phyloP scores from a whole-genome alignment of 2,329 filamentous ascomycete genomes.

The Phaeoacremonium minimum region DNA sequence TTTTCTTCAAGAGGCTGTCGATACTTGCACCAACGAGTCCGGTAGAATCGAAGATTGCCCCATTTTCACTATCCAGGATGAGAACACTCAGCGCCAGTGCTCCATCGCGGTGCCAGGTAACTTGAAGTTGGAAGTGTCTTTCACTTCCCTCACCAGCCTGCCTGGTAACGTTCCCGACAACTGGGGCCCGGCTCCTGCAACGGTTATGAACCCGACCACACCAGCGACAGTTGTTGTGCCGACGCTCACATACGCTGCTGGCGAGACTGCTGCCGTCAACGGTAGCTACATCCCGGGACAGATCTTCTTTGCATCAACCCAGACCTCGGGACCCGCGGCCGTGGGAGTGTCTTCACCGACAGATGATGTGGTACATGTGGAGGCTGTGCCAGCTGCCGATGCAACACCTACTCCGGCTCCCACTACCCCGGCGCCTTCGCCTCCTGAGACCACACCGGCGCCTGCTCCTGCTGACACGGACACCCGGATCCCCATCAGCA shows the following conservation, averaged over 20 bases:
- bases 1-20: slow-evolving; percentile 67
- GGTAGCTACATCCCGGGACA: slow-evolving; percentile 33
- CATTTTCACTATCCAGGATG: slow-evolving; percentile 66
- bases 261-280: slow-evolving; percentile 22
- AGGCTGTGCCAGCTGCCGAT: not conserved
- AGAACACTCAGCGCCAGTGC: slow-evolving; percentile 53
- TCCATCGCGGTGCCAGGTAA: slow-evolving; percentile 52
- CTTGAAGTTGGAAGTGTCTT: slow-evolving; percentile 56
- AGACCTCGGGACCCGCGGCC: slow-evolving; percentile 6
- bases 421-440: slow-evolving; percentile 6
- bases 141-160: slow-evolving; percentile 51
- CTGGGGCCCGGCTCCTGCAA: slow-evolving; percentile 20
- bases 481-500: slow-evolving; percentile 39
- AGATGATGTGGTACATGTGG: too few relatives aligned
- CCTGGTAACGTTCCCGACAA: slow-evolving; percentile 59
- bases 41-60: slow-evolving; percentile 71
- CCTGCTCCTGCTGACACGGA: slow-evolving; percentile 24
- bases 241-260: slow-evolving; percentile 30
- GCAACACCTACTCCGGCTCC: slow-evolving; percentile 1
- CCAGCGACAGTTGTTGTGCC: slow-evolving; percentile 16
- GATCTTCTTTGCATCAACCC: slow-evolving; percentile 31
- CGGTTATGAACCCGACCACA: slow-evolving; percentile 4
- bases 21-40: slow-evolving; percentile 67
- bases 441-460: slow-evolving; percentile 16
- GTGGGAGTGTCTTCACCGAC: slow-evolving; percentile 7